These are phyloP conservation scores for Epichloe glyceriae DNA, from an alignment of 2,329 filamentous ascomycete genomes.

Conservation along the genomic window DNA sequence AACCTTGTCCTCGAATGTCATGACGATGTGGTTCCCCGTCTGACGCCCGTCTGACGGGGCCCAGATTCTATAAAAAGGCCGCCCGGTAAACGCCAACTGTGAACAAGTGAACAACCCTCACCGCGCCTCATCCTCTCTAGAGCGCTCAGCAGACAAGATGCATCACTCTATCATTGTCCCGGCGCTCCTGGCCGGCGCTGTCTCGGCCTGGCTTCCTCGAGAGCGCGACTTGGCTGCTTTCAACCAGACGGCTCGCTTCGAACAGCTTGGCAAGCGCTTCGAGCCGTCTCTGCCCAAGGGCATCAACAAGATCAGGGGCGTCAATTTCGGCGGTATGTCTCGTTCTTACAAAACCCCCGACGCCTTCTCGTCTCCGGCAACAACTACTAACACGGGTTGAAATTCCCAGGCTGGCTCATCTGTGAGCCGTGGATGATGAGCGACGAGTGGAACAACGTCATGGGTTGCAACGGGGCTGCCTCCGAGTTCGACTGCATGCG, in stretches of 20 bases:
- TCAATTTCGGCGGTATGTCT: slow-evolving; percentile 34
- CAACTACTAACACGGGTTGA: not conserved
- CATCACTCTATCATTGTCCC: slow-evolving; percentile 13
- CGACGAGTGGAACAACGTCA: slow-evolving; percentile 27
- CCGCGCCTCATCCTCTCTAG: too few relatives aligned
- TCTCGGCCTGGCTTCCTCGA: slow-evolving; percentile 18
- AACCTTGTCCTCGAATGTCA: not conserved
- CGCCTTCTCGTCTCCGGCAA: too few relatives aligned
- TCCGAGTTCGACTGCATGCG: slow-evolving; percentile 41
- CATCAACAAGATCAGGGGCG: slow-evolving; percentile 33
- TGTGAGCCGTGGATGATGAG: slow-evolving; percentile 39
- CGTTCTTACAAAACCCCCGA: too few relatives aligned
- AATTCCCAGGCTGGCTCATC: slow-evolving; percentile 20
- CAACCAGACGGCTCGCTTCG: slow-evolving; percentile 19
- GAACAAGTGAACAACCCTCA: too few relatives aligned
- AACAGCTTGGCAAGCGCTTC: slow-evolving; percentile 20
- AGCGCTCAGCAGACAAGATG: slow-evolving; percentile 7
- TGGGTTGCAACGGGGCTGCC: slow-evolving; percentile 29
- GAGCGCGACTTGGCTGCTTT: slow-evolving; percentile 19
- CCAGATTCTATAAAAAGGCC: not conserved
- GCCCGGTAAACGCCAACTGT: not conserved
- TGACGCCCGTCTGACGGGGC: too few relatives aligned
- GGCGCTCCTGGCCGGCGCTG: slow-evolving; percentile 11
- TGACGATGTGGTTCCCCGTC: not conserved
- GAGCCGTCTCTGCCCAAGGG: slow-evolving; percentile 13